These are phyloP conservation scores for Malus hybrid DNA, from an alignment of 331 rosid genomes.

Conservation along the genomic window DNA sequence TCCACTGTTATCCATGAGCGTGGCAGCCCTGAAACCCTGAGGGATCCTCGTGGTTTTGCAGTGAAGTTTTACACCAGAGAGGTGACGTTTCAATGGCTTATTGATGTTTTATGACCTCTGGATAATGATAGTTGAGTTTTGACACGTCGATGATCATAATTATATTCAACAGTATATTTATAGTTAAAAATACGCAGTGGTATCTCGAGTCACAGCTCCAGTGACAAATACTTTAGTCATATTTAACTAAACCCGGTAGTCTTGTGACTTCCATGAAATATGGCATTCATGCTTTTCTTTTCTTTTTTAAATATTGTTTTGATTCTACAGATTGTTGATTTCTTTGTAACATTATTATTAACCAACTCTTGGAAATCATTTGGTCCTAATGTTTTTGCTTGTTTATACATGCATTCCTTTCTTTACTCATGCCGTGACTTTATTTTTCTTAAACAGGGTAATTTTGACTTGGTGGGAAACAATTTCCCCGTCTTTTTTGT, in stretches of 20 bases:
- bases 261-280: not conserved
- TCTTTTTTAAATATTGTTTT: not conserved
- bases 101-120: not conserved
- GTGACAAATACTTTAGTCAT: not conserved
- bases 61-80: slow-evolving; percentile 91
- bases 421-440: not conserved
- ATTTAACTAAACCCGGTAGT: not conserved
- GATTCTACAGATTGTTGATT: not conserved
- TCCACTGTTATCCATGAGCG: slow-evolving; percentile 95
- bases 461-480: slow-evolving; percentile 86
- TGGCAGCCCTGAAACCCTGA: slow-evolving; percentile 90
- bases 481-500: slow-evolving; percentile 72
- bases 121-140: too few species aligned
- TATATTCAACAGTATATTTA: not conserved
- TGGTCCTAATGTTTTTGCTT: too few species aligned
- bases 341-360: not conserved
- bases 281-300: not conserved
- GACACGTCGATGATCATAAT: too few species aligned
- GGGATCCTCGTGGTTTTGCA: slow-evolving; percentile 94
- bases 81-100: slow-evolving; percentile 26
- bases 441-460: slow-evolving; percentile 48
- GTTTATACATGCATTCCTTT: too few species aligned
- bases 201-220: not conserved
- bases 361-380: too few species aligned
- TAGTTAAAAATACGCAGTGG: not conserved